These are phyloP conservation scores for Geoglossum glabrum DNA, from an alignment of 495 filamentous ascomycete species.

Conservation along the genomic window DNA sequence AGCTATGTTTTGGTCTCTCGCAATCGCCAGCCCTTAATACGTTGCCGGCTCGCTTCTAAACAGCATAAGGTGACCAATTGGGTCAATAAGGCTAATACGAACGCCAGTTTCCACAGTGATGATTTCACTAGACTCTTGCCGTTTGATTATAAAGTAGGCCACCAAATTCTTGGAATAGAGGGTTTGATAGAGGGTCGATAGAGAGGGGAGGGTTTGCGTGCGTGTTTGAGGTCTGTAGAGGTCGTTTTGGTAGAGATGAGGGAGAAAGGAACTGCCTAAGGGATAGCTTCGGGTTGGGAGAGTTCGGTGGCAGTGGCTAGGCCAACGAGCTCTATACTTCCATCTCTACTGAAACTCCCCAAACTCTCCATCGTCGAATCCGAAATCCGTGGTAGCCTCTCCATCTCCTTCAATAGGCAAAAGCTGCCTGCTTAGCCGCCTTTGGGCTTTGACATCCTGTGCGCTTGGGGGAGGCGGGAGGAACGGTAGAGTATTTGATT, in stretches of 20 bases:
- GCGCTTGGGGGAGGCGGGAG: slow-evolving; percentile 47
- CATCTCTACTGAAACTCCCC: slow-evolving; percentile 28
- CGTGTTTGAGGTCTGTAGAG: not conserved
- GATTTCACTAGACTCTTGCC: not conserved
- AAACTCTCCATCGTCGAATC: slow-evolving; percentile 48
- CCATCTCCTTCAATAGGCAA: slow-evolving; percentile 4
- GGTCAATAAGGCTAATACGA: not conserved
- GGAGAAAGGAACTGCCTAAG: not conserved
- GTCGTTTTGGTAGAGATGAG: not conserved
- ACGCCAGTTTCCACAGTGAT: not conserved
- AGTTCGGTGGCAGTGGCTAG: not conserved
- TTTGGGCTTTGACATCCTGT: slow-evolving; percentile 28
- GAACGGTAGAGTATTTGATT: slow-evolving; percentile 14
- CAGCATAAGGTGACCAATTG: not conserved
- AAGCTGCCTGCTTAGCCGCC: slow-evolving; percentile 22
- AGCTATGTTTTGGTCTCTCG: not conserved
- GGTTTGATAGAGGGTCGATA: not conserved
- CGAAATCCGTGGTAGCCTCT: slow-evolving; percentile 28
- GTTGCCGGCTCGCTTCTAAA: not conserved
- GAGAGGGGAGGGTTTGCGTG: not conserved
- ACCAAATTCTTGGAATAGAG: not conserved
- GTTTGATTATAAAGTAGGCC: not conserved
- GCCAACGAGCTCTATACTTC: not conserved
- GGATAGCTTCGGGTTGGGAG: not conserved
- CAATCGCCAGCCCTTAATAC: not conserved